phyloP scores from a whole-genome alignment of 2,329 filamentous ascomycete genomes.

The Paraconiothyrium brasiliense region DNA sequence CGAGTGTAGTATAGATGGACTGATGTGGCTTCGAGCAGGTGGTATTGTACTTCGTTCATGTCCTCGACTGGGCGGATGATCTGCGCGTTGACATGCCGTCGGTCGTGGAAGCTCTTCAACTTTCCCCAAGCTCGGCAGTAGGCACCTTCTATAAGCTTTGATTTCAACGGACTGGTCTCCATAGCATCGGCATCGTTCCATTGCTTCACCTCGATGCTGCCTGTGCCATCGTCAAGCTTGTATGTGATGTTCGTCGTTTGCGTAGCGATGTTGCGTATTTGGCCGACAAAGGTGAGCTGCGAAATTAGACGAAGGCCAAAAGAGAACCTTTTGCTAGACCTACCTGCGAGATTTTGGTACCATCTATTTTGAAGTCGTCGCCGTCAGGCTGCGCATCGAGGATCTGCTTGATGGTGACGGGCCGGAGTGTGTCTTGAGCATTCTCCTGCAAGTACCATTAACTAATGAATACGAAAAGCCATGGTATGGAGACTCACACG shows the following conservation, averaged over 20 bases:
- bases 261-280: slow-evolving; percentile 85
- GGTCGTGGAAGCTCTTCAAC: slow-evolving; percentile 84
- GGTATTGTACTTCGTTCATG: slow-evolving; percentile 92
- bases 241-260: slow-evolving; percentile 93
- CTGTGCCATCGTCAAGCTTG: slow-evolving; percentile 94
- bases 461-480: no score
- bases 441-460: slow-evolving; percentile 59
- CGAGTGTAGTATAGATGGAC: slow-evolving; percentile 86
- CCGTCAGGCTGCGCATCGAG: slow-evolving; percentile 71
- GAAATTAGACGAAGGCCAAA: not conserved
- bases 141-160: slow-evolving; percentile 73
- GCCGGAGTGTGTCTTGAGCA: slow-evolving; percentile 85
- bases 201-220: slow-evolving; percentile 87
- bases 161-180: slow-evolving; percentile 57
- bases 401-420: slow-evolving; percentile 95
- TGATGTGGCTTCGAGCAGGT: slow-evolving; percentile 87
- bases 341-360: slow-evolving; percentile 71
- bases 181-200: slow-evolving; percentile 74
- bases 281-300: slow-evolving; percentile 87
- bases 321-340: not conserved
- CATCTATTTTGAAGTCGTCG: slow-evolving; percentile 85
- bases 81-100: slow-evolving; percentile 81
- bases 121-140: slow-evolving; percentile 89
- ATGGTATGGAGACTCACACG: slow-evolving; percentile 27
- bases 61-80: slow-evolving; percentile 82